These are phyloP conservation scores for Fragaria iinumae DNA, from an alignment of 306 rosid genomes.

Conservation along the genomic window DNA sequence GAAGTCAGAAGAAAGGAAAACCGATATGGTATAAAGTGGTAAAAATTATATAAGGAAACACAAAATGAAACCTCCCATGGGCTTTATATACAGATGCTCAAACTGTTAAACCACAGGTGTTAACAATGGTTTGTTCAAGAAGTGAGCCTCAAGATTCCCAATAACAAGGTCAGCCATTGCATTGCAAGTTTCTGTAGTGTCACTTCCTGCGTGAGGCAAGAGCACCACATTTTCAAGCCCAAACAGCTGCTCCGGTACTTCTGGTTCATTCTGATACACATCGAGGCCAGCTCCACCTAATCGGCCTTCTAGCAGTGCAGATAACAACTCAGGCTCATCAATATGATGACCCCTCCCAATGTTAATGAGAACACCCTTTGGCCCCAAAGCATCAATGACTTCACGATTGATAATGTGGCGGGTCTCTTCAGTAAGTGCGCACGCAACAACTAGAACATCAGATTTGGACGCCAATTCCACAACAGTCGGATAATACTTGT, in stretches of 20 bases:
- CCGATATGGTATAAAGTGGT: too few relatives aligned
- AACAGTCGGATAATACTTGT: conserved; percentile 69
- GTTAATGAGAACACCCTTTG: conserved; percentile 70
- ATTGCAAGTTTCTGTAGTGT: conserved; percentile 59
- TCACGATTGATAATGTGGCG: conserved; percentile 59
- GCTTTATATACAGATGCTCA: background rate
- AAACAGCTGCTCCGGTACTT: conserved; percentile 66
- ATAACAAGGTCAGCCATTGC: conserved; percentile 77
- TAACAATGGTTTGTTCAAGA: conserved; percentile 62
- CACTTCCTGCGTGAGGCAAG: conserved; percentile 75
- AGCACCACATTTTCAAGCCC: conserved; percentile 75
- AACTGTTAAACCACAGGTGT: conserved; percentile 54
- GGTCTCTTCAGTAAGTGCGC: conserved; percentile 65
- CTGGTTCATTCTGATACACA: conserved; percentile 77
- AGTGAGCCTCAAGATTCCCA: conserved; percentile 75
- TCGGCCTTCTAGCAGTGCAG: conserved; percentile 76
- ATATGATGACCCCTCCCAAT: conserved; percentile 88
- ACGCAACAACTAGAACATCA: conserved; percentile 73
- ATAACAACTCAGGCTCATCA: conserved; percentile 65
- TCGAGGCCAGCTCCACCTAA: conserved; percentile 86
- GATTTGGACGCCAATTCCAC: conserved; percentile 74
- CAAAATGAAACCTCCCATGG: conserved; percentile 2
- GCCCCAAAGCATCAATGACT: conserved; percentile 74
- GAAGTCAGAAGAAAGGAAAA: too few relatives aligned
- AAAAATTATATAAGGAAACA: too few relatives aligned